Base-by-base conservation (phyloP, 257 asterid species). In the Solanum gandarillasii region DNA sequence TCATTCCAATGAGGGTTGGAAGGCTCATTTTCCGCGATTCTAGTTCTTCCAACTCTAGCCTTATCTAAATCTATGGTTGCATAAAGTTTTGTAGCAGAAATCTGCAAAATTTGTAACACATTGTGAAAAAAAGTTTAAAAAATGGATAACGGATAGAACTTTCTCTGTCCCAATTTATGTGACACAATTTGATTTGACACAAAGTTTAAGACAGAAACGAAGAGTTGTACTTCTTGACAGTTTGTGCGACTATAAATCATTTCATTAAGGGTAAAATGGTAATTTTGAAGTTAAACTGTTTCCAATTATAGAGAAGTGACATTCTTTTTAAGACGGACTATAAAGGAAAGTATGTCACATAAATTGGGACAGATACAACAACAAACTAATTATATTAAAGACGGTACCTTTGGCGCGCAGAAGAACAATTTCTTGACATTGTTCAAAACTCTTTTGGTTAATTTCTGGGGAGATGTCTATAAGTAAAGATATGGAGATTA, bases 1-100 rank as follows among this genome's bases (percentile, higher is more conserved):
- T 96, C 95, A 12, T 89, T 34, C 99, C 99, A 97, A 4, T 91
- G 93, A 5, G 99, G 99, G 84, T 90, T 91, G 1, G 97, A 93
- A 84, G 89, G 90, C 39, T 92, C 90, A 52, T 91, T 87, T 62
- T 85, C 86, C 6, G 92, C 84, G 90, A 90, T 74, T 86, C 94
- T 89, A 2, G 99, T 95, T 83, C 98, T 73, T 12, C 92, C 99
- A 1, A 92, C 97, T 55, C 98, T 88, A 2, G 98, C 98, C 88
- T 92, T 88, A 72, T 92, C 95, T 20, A 97, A 86, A 76, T 97
- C 98, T 6, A 97, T 89, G 11, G 98, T 93, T 38, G 98, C 98
- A 75, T 95, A 97, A 46, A 94, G 52, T 81, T 89, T 89, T 18
- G 94, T 88, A 35, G 95, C 95, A 25, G 89, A 91, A 72, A 92